Base-by-base conservation (phyloP, 179 eudicot genomes). In the Sideroxylon spinosum region DNA sequence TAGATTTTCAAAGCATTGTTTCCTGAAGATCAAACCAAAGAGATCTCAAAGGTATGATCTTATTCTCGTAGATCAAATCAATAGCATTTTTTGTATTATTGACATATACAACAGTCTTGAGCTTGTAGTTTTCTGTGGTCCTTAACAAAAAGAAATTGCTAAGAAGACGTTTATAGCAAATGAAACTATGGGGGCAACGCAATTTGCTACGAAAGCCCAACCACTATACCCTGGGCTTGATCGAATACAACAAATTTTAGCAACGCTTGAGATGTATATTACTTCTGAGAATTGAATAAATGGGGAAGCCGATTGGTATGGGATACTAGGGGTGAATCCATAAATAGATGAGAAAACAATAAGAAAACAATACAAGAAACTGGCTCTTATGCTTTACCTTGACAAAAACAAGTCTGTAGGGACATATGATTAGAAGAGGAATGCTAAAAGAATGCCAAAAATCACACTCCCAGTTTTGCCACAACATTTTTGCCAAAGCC, bases 301-400 rank as follows among this genome's bases (percentile, higher is more conserved):
- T 50, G 93, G 91, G 44, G 87, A 83, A 79, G 80, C 82, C 13
- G 91, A 89, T 83, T 91, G 84, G 84, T 91, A 91, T 76, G 90
- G 87, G 37, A 81, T 91, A 32, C 95, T 89, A 74, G 86, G 85
- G 73, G 87, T 86, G 73, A 74, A 74, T 52, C 88, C 87, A 13
- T 72, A 53, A 20, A 83, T 85, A 23, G 88, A 89, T 71, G 90
- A 88, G 11, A 90, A 88, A 22, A 76, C 87, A 7, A 68, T 91
- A 22, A 86, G 91, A 76, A 91, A 86, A 75, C 88, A 88, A 19
- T 91, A 85, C 74, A 84, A 89, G 77, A 91, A 87, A 76, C 82
- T 91, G 52, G 93, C 93, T 68, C 90, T 91, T 71, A 49, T 49
- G 52, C 52, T 49, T 49, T 10, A 49, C 52, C 52, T 10, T 49